Conservation (phyloP, 805 yeast genomes). For the Yarrowia sp. region DNA sequence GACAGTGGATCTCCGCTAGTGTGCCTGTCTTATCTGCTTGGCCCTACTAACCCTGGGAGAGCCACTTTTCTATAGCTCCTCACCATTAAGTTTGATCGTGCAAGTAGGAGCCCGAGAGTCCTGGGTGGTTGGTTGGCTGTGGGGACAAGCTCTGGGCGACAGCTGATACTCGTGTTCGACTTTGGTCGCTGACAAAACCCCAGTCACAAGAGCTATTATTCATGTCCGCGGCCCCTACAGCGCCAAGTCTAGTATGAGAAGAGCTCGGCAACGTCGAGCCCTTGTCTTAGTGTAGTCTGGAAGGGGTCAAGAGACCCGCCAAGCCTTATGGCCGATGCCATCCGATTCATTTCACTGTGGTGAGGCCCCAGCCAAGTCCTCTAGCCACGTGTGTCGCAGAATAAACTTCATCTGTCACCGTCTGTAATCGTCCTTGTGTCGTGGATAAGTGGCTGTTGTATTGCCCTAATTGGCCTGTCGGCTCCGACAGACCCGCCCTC, state of each 20-base stretch:
- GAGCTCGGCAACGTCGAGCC: constrained; percentile 22
- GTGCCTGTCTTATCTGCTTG: constrained; percentile 1
- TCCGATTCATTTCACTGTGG: not conserved
- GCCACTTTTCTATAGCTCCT: not conserved
- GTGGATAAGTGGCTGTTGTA: not conserved
- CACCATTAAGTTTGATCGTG: not conserved
- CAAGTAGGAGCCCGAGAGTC: not conserved
- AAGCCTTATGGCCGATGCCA: constrained; percentile 15
- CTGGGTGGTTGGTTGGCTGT: not conserved
- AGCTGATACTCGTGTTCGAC: not conserved
- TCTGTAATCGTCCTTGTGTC: not conserved
- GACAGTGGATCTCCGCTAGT: not conserved
- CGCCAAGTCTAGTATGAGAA: constrained; percentile 4
- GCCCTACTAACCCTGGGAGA: constrained; percentile 3
- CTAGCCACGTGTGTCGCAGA: constrained; percentile 25
- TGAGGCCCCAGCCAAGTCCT: constrained; percentile 9
- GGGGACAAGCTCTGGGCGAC: constrained; percentile 2
- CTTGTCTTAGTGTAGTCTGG: not conserved
- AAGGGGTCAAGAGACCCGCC: not conserved
- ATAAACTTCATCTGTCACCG: not conserved
- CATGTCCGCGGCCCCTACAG: not conserved
- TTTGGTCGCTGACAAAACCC: too few species aligned
- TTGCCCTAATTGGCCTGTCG: not conserved
- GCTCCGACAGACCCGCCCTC: not conserved
- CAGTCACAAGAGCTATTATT: too few species aligned